Percentiles rank a stretch among this genome's conserved stretches.
phyloP scores from a whole-genome alignment of 345 rosid genomes.

The Melastoma malabathricum region DNA sequence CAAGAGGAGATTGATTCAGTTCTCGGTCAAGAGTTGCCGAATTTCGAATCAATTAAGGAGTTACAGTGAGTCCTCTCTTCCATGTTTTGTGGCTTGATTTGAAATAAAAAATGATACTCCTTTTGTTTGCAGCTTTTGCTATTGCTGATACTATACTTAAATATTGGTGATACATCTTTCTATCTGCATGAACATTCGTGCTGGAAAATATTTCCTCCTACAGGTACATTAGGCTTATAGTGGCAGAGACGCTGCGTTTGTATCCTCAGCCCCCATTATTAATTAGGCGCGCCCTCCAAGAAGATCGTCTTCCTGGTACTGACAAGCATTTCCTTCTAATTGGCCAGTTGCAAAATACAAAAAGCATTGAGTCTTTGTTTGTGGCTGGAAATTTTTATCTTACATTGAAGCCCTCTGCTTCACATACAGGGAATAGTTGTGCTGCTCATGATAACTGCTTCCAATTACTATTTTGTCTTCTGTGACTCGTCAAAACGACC shows the following conservation, averaged over 20 bases:
- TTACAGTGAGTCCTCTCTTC: conserved; percentile 44
- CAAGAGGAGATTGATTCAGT: conserved; percentile 79
- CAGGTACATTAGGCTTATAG: conserved; percentile 71
- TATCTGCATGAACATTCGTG: not conserved
- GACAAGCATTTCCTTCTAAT: not conserved
- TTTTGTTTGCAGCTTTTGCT: not conserved
- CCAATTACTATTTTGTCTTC: too few relatives aligned
- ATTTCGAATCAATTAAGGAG: conserved; percentile 53
- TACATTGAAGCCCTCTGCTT: too few relatives aligned
- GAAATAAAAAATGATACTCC: not conserved
- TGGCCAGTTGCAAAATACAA: too few relatives aligned
- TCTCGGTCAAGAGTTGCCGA: conserved; percentile 50
- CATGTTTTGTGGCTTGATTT: not conserved
- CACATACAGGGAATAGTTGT: too few relatives aligned
- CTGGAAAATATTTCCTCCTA: conserved; percentile 7
- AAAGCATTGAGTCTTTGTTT: too few relatives aligned
- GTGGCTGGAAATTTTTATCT: too few relatives aligned
- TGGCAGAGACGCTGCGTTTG: conserved; percentile 80
- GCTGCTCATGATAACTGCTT: too few relatives aligned
- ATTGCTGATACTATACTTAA: not conserved
- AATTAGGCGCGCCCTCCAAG: conserved; percentile 62
- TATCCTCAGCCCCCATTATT: conserved; percentile 93
- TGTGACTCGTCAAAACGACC: not conserved
- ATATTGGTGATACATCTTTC: not conserved
- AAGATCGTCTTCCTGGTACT: conserved; percentile 71